These are phyloP conservation scores for Paecilomyces sp. DNA, from an alignment of 2,329 filamentous ascomycete species.

Conservation along the genomic window DNA sequence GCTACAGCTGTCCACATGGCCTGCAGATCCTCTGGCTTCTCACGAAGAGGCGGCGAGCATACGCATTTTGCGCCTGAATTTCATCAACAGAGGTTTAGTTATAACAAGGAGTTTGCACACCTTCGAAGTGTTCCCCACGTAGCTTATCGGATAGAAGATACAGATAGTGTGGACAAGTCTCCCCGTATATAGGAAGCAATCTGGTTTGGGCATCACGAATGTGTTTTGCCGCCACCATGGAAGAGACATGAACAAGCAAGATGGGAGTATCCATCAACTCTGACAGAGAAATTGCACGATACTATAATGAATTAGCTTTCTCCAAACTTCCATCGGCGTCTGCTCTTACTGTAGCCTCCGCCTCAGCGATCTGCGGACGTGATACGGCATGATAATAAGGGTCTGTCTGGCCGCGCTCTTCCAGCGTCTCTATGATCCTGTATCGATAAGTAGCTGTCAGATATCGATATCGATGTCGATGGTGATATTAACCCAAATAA, in stretches of 20 bases:
- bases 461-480: background rate
- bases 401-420: constrained; percentile 24
- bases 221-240: constrained; percentile 40
- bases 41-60: constrained; percentile 46
- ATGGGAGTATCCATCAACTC: constrained; percentile 46
- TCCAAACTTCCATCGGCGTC: background rate
- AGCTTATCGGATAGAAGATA: constrained; percentile 46
- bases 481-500: background rate
- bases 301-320: constrained; percentile 6
- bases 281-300: constrained; percentile 45
- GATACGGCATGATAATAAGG: constrained; percentile 38
- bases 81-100: constrained; percentile 26
- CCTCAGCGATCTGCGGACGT: constrained; percentile 34
- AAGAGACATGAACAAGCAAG: constrained; percentile 47
- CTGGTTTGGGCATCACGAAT: constrained; percentile 45
- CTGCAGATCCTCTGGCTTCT: constrained; percentile 42
- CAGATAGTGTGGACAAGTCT: constrained; percentile 54
- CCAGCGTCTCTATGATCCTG: constrained; percentile 33
- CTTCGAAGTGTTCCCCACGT: background rate
- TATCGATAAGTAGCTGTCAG: constrained; percentile 6
- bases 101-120: too few species aligned
- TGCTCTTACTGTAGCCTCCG: constrained; percentile 29
- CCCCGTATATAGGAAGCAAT: constrained; percentile 47
- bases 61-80: constrained; percentile 45
- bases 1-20: constrained; percentile 46